Evolutionary conservation across 495 filamentous ascomycete genomes (phyloP), one percentile per base, ranked within the genome.

Genomic region (Evansstolkia leycettana): DNA sequence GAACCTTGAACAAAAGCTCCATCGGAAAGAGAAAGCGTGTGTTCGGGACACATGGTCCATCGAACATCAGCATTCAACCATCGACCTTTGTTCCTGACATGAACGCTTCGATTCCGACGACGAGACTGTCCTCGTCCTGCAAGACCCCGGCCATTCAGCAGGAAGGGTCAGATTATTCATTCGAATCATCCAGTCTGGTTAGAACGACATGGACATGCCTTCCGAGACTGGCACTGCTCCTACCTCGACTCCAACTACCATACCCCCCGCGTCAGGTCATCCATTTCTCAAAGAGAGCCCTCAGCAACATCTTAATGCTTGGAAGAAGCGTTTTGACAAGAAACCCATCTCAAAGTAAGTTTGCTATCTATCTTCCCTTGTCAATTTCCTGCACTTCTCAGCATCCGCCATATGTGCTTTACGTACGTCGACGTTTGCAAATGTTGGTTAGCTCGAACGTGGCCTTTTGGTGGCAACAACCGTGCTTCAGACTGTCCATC

Each of bases 311-410:
- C 31, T 10, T 34, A 26, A 23, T 23, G 5, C 42, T 23, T 51
- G 48, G 48, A 46, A 31, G 24, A 48, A 40, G 31, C 44, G 49
- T 33, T 48, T 45, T 19, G 45, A 52, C 8, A 42, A 45, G 24
- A 38, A 40, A 17, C 34, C 38, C 29, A 36, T 41, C 11, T 41
- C 49, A 8, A 27, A 42, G 49, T 52, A 42, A 38, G 49, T 47
- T 23, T 18, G 31, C 14, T 33, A 26, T 20, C 28, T 35, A 13
- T 8, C 9, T 35, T 17, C 3, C 19, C 10, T 11, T 10, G 12
- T 15, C 13, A 0, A 14, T 7, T 12, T 36, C 5, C 13, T 39
- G 7, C n/a, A n/a, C n/a, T n/a, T n/a, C n/a, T n/a, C n/a, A n/a
- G n/a, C n/a, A n/a, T n/a, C n/a, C n/a, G n/a, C n/a, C n/a, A n/a